A percentile compares a stretch with the other conserved stretches of the same genome.
phyloP scores from a whole-genome alignment of 2,329 filamentous ascomycete species.

The Colletotrichum coccodes region DNA sequence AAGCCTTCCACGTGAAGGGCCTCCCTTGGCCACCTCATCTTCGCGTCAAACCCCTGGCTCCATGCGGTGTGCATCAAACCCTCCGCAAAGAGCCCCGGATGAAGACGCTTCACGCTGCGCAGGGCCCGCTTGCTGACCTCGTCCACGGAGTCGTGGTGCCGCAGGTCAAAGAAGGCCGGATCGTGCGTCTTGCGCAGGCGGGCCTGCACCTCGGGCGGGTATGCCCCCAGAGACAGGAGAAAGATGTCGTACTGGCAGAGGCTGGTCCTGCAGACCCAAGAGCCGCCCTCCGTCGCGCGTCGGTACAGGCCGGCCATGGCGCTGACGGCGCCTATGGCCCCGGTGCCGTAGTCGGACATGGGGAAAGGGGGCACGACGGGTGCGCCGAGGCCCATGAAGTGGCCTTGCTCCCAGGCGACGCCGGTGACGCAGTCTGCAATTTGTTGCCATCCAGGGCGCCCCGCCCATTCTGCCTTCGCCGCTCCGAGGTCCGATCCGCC shows the following conservation, averaged over 20 bases:
- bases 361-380: slow-evolving; percentile 69
- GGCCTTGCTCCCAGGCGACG: slow-evolving; percentile 61
- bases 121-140: slow-evolving; percentile 65
- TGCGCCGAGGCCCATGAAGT: slow-evolving; percentile 63
- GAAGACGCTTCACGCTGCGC: slow-evolving; percentile 57
- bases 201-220: slow-evolving; percentile 57
- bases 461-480: slow-evolving; percentile 59
- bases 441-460: slow-evolving; percentile 71
- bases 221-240: slow-evolving; percentile 53
- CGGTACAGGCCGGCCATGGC: slow-evolving; percentile 46
- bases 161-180: slow-evolving; percentile 61
- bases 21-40: slow-evolving; percentile 50
- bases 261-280: slow-evolving; percentile 46
- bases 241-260: slow-evolving; percentile 49
- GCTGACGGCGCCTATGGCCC: slow-evolving; percentile 44
- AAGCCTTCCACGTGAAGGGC: slow-evolving; percentile 50
- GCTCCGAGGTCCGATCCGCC: slow-evolving; percentile 59
- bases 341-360: slow-evolving; percentile 56
- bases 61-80: slow-evolving; percentile 41
- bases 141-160: slow-evolving; percentile 68
- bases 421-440: slow-evolving; percentile 70
- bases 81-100: slow-evolving; percentile 43
- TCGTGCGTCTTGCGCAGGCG: slow-evolving; percentile 58
- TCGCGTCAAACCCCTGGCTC: slow-evolving; percentile 44
- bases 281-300: slow-evolving; percentile 44